Conservation (phyloP, 2,329 filamentous ascomycete genomes). For the Paramyrothecium sp. region DNA sequence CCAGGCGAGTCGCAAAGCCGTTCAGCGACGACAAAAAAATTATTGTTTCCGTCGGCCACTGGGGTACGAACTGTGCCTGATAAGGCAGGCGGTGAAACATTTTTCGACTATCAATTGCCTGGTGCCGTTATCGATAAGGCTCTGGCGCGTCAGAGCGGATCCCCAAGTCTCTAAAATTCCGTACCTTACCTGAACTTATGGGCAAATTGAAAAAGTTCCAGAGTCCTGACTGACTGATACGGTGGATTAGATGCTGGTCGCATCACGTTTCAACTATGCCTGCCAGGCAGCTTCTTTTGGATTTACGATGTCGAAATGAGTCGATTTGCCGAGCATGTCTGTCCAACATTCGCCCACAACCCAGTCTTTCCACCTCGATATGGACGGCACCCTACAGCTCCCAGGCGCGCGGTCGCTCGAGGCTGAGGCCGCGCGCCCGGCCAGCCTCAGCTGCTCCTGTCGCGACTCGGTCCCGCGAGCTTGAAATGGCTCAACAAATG, state of each 20-base stretch:
- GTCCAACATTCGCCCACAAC: conserved; percentile 23
- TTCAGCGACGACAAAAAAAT: conserved; percentile 25
- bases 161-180: conserved; percentile 3
- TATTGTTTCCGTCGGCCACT: conserved; percentile 32
- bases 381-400: conserved; percentile 32
- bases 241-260: not conserved
- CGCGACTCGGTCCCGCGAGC: conserved; percentile 19
- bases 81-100: conserved; percentile 27
- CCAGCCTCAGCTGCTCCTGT: conserved; percentile 11
- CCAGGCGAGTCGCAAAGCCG: conserved; percentile 13
- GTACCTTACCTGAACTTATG: too few relatives aligned
- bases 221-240: too few relatives aligned
- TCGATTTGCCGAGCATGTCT: conserved; percentile 37
- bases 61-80: conserved; percentile 10
- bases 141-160: conserved; percentile 3
- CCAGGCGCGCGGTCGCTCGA: conserved; percentile 17
- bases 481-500: conserved; percentile 24
- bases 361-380: conserved; percentile 12
- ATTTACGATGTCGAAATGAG: conserved; percentile 31
- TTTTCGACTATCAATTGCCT: not conserved
- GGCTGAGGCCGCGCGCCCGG: conserved; percentile 15
- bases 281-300: conserved; percentile 31
- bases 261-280: conserved; percentile 26
- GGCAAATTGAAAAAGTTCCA: conserved; percentile 16
- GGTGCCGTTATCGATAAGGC: conserved; percentile 30